Conservation (phyloP, 108 stramenopile genomes). For the Bacterosira constricta region DNA sequence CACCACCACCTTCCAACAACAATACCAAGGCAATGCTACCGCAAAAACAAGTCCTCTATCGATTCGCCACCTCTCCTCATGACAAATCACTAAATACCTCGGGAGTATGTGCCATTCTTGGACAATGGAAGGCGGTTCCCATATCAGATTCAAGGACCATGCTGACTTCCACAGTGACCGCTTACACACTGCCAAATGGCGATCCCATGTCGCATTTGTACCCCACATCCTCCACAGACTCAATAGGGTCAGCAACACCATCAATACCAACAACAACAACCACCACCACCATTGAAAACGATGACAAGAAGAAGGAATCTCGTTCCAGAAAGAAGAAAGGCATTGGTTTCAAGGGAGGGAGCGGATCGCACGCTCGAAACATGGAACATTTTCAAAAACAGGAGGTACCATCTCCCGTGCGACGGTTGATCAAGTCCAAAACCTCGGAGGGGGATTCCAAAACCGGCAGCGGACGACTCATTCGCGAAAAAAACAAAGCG, state of each 20-base stretch:
- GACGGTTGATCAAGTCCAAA: too few species aligned
- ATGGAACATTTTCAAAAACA: conserved; percentile 25
- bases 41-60: conserved; percentile 58
- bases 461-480: conserved; percentile 6
- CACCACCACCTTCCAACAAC: background rate
- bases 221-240: background rate
- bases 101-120: conserved; percentile 64
- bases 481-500: conserved; percentile 19
- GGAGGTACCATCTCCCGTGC: too few species aligned
- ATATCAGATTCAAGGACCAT: conserved; percentile 14
- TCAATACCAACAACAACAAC: background rate
- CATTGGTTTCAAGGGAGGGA: conserved; percentile 9
- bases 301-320: conserved; percentile 3
- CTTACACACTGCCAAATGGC: conserved; percentile 46
- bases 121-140: conserved; percentile 53
- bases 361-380: conserved; percentile 23
- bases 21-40: conserved; percentile 1
- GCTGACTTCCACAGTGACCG: conserved; percentile 45
- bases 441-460: too few species aligned
- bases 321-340: too few species aligned
- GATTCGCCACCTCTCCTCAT: conserved; percentile 57
- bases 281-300: background rate
- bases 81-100: conserved; percentile 19
- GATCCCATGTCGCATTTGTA: conserved; percentile 36
- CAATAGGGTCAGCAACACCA: background rate